phyloP scores from a whole-genome alignment of 331 rosid species.

The Saraca asoca region DNA sequence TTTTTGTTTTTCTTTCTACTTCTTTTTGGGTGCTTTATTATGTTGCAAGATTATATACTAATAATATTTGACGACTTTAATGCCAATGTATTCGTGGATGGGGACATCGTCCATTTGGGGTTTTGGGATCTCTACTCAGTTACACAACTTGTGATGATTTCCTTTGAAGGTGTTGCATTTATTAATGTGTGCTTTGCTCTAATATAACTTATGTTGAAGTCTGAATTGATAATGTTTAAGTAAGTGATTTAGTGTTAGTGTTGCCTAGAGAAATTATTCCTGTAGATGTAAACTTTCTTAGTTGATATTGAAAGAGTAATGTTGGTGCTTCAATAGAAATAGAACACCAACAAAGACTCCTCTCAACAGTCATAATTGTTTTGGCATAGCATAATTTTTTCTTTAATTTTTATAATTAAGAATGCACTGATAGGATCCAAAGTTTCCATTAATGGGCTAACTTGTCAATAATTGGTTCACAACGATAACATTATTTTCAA shows the following conservation, averaged over 20 bases:
- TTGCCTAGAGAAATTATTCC: slow-evolving; percentile 96
- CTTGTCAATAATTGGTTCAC: slow-evolving; percentile 1
- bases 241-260: slow-evolving; percentile 89
- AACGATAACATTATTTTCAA: slow-evolving; percentile 15
- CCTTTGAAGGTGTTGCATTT: slow-evolving; percentile 68
- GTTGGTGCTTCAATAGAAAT: too few species aligned
- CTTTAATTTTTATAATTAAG: not conserved
- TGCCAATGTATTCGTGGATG: too few species aligned
- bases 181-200: slow-evolving; percentile 62
- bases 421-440: slow-evolving; percentile 14
- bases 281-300: slow-evolving; percentile 72
- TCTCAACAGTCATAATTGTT: not conserved
- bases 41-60: too few species aligned
- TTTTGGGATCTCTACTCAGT: slow-evolving; percentile 81
- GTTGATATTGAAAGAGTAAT: slow-evolving; percentile 1
- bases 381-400: slow-evolving; percentile 10
- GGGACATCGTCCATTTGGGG: too few species aligned
- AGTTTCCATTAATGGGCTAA: slow-evolving; percentile 1
- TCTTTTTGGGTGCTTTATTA: too few species aligned
- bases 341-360: too few species aligned
- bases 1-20: too few species aligned
- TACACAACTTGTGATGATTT: slow-evolving; percentile 83
- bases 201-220: slow-evolving; percentile 79
- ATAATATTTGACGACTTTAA: too few species aligned
- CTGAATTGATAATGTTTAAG: slow-evolving; percentile 89